Conservation (phyloP, 768 basidiomycete genomes). For the Psilocybe sp. region DNA sequence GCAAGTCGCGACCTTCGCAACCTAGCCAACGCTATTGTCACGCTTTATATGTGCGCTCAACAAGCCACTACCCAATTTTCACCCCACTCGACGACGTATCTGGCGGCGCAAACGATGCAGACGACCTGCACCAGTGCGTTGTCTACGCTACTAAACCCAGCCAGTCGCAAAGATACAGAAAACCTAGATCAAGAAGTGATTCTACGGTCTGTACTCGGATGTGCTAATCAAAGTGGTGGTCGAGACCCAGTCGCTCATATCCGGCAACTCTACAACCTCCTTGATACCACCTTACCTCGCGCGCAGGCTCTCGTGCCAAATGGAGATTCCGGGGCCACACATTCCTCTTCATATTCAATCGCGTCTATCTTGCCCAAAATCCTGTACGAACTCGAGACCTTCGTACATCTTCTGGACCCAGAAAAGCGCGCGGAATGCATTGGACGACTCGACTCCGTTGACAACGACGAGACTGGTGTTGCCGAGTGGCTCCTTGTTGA, state of each 20-base stretch:
- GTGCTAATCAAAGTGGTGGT: conserved; percentile 33
- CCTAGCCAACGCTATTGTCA: conserved; percentile 41
- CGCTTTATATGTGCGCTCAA: conserved; percentile 56
- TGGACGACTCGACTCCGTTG: conserved; percentile 52
- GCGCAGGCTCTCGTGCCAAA: conserved; percentile 5
- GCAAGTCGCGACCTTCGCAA: conserved; percentile 47
- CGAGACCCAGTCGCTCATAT: conserved; percentile 59
- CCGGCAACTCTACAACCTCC: conserved; percentile 50
- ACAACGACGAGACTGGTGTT: conserved; percentile 52
- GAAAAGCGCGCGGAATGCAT: conserved; percentile 54
- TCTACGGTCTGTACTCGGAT: conserved; percentile 54
- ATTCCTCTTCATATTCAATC: conserved; percentile 45
- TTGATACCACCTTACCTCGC: conserved; percentile 56
- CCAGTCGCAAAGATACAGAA: conserved; percentile 28
- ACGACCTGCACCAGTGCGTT: conserved; percentile 53
- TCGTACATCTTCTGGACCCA: conserved; percentile 56
- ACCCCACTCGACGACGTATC: conserved; percentile 32
- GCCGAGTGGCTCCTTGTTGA: conserved; percentile 72
- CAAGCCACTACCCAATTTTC: conserved; percentile 40
- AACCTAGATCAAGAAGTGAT: conserved; percentile 48
- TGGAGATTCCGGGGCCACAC: conserved; percentile 20
- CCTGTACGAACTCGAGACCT: conserved; percentile 50
- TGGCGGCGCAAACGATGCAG: conserved; percentile 41
- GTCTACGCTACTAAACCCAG: conserved; percentile 34
- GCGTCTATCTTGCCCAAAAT: conserved; percentile 53